Percentiles rank a stretch among this genome's conserved stretches.
These are phyloP conservation scores for Dalechampia spathulata DNA, from an alignment of 441 rosid species.

Conservation along the genomic window DNA sequence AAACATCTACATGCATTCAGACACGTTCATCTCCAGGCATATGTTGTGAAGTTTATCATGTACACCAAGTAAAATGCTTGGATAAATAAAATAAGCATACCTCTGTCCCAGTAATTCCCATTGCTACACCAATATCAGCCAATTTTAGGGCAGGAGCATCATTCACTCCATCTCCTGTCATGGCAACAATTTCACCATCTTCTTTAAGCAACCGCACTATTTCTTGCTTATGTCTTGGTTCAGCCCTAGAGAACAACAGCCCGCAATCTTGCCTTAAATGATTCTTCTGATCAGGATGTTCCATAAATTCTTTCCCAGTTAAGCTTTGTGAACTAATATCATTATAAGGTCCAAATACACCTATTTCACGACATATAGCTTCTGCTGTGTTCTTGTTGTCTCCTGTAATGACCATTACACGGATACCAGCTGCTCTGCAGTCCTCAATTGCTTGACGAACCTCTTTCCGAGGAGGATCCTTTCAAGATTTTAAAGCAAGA, in stretches of 20 bases:
- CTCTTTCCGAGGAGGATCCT: conserved; percentile 99
- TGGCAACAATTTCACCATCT: conserved; percentile 95
- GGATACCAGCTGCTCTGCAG: conserved; percentile 91
- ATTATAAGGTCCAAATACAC: conserved; percentile 62
- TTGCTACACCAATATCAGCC: conserved; percentile 91
- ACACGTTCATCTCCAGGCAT: no score
- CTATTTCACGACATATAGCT: conserved; percentile 92
- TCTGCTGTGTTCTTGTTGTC: conserved; percentile 95
- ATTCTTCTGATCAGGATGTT: conserved; percentile 39
- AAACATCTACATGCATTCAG: neutral
- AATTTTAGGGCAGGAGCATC: conserved; percentile 91
- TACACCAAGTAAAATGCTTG: no score
- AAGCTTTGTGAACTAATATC: conserved; percentile 60
- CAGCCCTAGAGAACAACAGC: conserved; percentile 87
- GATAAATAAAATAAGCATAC: conserved; percentile 24
- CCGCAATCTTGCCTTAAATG: conserved; percentile 72
- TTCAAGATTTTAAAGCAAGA: conserved; percentile 8
- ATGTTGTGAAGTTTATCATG: no score
- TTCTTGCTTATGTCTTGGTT: conserved; percentile 96
- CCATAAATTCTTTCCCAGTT: conserved; percentile 85
- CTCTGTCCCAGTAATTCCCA: conserved; percentile 96
- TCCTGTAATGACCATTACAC: conserved; percentile 96
- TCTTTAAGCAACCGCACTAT: conserved; percentile 92
- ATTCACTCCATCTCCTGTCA: conserved; percentile 97
- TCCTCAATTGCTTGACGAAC: conserved; percentile 89